phyloP scores from a whole-genome alignment of 108 stramenopile genomes.

The Skeletonema menzelii region DNA sequence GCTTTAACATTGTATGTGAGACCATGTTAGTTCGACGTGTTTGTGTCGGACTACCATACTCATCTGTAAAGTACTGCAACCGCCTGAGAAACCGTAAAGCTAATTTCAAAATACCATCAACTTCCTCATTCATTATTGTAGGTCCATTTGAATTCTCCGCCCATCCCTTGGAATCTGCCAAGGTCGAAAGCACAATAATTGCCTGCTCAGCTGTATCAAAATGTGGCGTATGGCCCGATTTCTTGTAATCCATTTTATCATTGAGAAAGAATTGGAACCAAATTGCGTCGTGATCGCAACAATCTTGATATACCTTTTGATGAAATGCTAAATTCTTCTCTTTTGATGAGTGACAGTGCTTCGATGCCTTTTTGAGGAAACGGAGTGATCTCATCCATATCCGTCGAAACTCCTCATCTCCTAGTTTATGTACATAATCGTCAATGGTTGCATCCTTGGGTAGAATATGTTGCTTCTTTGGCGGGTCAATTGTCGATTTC shows the following conservation, averaged over 20 bases:
- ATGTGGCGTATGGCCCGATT: background rate
- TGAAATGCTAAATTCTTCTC: slow-evolving; percentile 8
- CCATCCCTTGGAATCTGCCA: slow-evolving; percentile 10
- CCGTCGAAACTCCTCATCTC: slow-evolving; percentile 5
- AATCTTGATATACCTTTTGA: slow-evolving; percentile 8
- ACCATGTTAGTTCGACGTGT: slow-evolving; percentile 4
- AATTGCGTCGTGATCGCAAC: background rate
- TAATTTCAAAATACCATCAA: background rate
- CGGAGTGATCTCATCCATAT: slow-evolving; percentile 11
- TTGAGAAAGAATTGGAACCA: slow-evolving; percentile 11
- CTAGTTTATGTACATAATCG: slow-evolving; percentile 1
- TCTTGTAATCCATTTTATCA: slow-evolving; percentile 5
- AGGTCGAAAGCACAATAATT: slow-evolving; percentile 4
- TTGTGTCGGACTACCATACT: background rate
- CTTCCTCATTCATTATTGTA: slow-evolving; percentile 6
- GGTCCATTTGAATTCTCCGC: background rate
- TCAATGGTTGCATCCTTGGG: background rate
- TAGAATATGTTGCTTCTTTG: background rate
- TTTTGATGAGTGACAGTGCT: background rate
- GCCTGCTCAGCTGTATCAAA: slow-evolving; percentile 6
- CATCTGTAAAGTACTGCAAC: slow-evolving; percentile 4
- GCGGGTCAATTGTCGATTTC: background rate
- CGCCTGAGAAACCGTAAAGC: background rate
- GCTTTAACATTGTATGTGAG: slow-evolving; percentile 6
- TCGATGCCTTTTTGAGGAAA: slow-evolving; percentile 6